Evolutionary conservation across 2,329 filamentous ascomycete genomes (phyloP), one percentile per base, ranked within the genome.

Genomic region (Bipolaris zeicola): DNA sequence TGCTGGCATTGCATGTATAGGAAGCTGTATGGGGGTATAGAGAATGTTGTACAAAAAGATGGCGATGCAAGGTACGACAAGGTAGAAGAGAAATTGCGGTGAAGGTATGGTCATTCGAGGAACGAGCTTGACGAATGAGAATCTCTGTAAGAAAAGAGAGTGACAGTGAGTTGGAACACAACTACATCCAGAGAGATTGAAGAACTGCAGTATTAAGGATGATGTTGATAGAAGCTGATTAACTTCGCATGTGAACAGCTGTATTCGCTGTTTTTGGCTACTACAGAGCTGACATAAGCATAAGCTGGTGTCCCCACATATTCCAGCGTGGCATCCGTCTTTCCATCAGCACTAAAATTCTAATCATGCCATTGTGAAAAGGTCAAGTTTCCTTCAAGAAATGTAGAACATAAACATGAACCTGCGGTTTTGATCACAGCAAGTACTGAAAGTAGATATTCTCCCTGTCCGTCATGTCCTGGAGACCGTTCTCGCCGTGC

Each of bases 1-100:
- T 8, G 57, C 8, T 24, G 66, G 34, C 88, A 65, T 90, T 38
- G 57, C 2, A 11, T 18, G 24, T 24, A 4, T 31, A 2, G 42
- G 14, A 18, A 31, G n/a, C 11, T n/a, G 43, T 24, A 43, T 20
- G 5, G 34, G 37, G n/a, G 13, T 10, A 28, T 57, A 57, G 16
- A 53, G 10, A 2, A 45, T 5, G 10, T 34, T 13, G 5, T 54
- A 31, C 8, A 57, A 11, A 13, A 59, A 16, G n/a, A 57, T 20
- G 0, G 49, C 38, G 16, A 47, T n/a, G 3, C 43, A 22, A 20
- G 54, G 36, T n/a, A 56, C 13, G 5, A 63, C 3, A 28, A 56
- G 18, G 37, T 33, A 49, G 20, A 36, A 51, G 4, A 48, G 3
- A 39, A 51, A 10, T 0, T 49, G 54, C 50, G 39, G 50, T 10